Evolutionary conservation across 192 early-diverging fungal genomes (phyloP).

Genomic region (Phlyctochytrium bullatum): DNA sequence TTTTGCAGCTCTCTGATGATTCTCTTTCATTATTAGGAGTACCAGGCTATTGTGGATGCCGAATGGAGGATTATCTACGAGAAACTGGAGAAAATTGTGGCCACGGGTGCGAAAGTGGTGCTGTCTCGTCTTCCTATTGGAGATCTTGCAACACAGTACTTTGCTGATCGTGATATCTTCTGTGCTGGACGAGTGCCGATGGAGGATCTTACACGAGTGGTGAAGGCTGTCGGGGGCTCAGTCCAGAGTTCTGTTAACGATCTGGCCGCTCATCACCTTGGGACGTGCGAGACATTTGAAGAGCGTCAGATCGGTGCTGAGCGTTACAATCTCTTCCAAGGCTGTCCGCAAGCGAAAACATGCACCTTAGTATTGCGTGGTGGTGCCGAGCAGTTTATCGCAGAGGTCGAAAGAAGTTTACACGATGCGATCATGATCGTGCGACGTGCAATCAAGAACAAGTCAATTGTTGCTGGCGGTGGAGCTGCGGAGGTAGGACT

Average conservation of each 20-base stretch:
- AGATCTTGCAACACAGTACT: conserved; percentile 99
- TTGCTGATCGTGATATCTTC: conserved; percentile 99
- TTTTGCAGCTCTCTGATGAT: not conserved
- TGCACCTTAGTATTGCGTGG: conserved; percentile 95
- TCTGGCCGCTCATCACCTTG: conserved; percentile 76
- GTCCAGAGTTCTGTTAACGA: conserved; percentile 91
- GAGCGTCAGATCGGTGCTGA: conserved; percentile 96
- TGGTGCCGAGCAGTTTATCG: conserved; percentile 99
- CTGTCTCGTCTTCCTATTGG: conserved; percentile 97
- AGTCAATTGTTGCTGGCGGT: conserved; percentile 93
- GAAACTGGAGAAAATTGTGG: conserved; percentile 93
- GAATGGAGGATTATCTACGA: conserved; percentile 99
- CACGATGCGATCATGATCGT: conserved; percentile 99
- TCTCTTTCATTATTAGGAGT: conserved; percentile 61
- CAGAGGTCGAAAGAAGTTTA: conserved; percentile 94
- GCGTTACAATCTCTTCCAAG: conserved; percentile 94
- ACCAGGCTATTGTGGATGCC: conserved; percentile 98
- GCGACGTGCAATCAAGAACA: conserved; percentile 94
- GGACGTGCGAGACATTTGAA: conserved; percentile 88
- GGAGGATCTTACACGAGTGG: conserved; percentile 90
- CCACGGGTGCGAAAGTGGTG: conserved; percentile 95
- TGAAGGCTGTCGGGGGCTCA: conserved; percentile 91
- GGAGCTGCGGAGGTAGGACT: conserved; percentile 81
- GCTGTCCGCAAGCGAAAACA: conserved; percentile 89
- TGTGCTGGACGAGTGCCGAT: conserved; percentile 95